Evolutionary conservation across 805 yeast genomes (phyloP).

Genomic region (Teunomyces funiuensis): DNA sequence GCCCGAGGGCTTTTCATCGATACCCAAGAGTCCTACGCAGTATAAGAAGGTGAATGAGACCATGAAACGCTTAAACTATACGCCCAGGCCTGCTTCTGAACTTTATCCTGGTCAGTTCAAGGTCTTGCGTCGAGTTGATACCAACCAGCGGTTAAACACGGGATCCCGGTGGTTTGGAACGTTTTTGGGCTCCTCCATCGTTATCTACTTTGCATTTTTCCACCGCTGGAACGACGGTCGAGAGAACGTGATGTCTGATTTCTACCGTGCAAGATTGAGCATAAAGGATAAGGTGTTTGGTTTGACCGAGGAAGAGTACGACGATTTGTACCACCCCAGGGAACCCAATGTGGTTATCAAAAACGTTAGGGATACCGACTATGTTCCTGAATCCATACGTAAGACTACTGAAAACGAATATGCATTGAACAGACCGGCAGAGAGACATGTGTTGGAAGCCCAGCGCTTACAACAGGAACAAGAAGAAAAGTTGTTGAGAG

Average conservation of each 20-base stretch:
- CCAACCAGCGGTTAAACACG: slow-evolving; percentile 50
- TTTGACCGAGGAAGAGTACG: slow-evolving; percentile 57
- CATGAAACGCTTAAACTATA: slow-evolving; percentile 71
- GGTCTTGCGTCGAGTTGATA: slow-evolving; percentile 59
- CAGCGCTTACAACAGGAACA: slow-evolving; percentile 66
- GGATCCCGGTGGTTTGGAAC: slow-evolving; percentile 63
- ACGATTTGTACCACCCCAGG: slow-evolving; percentile 56
- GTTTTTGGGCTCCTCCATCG: slow-evolving; percentile 47
- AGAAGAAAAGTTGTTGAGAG: slow-evolving; percentile 51
- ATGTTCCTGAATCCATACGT: slow-evolving; percentile 42
- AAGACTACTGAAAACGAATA: slow-evolving; percentile 45
- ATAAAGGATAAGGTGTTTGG: slow-evolving; percentile 56
- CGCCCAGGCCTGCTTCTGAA: slow-evolving; percentile 75
- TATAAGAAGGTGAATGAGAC: slow-evolving; percentile 67
- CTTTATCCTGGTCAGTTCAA: slow-evolving; percentile 78
- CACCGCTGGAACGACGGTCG: slow-evolving; percentile 84
- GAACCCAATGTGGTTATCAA: slow-evolving; percentile 39
- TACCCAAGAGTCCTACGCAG: slow-evolving; percentile 69
- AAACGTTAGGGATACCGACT: slow-evolving; percentile 44
- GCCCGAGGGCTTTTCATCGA: slow-evolving; percentile 51
- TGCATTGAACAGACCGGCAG: slow-evolving; percentile 66
- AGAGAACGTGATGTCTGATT: slow-evolving; percentile 70
- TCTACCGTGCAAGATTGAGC: slow-evolving; percentile 61
- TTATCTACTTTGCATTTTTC: slow-evolving; percentile 65
- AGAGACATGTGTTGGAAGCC: slow-evolving; percentile 72